Evolutionary conservation across 2,329 filamentous ascomycete genomes (phyloP), one percentile per base, ranked within the genome.

Genomic region (Penicillium sp.): DNA sequence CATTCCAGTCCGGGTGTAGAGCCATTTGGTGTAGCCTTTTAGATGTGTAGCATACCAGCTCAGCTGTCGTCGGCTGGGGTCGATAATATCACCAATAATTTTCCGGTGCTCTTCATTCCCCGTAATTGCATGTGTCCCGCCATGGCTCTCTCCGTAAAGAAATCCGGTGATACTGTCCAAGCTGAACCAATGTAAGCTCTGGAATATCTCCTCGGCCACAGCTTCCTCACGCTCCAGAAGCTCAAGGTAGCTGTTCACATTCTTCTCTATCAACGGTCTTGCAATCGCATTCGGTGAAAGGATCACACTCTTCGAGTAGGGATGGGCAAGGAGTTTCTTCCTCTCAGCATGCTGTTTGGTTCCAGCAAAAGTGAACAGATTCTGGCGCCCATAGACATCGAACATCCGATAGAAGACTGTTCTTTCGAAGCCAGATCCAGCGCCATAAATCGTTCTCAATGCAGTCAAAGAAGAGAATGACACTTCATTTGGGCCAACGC

Each of bases 381-480:
- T 84, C 67, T 79, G 79, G 10, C 75, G 74, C 0, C 82, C 82
- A 53, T 84, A 84, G 0, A 79, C 81, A 63, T 84, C 82, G 60
- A 86, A 85, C 80, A 85, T 84, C 48, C 79, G 77, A 58, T 86
- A 86, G 65, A 85, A 86, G 1, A 55, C 51, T 0, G 83, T 83
- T 42, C 82, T 71, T 43, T 81, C 82, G 58, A 81, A 85, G 0
- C 78, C 78, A 49, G 77, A 81, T 1, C 84, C 83, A 0, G 83
- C 79, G 0, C 83, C 83, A 68, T 86, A 85, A 25, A 86, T 85
- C 0, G 78, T 79, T n/a, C 79, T 77, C 40, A 85, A 62, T 0
- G 83, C 84, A 0, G 78, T 70, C 0, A 83, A 70, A 35, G 71
- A 76, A 60, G 77, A 78, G 67, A 79, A 80, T 2, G 78, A 75